phyloP scores from a whole-genome alignment of 345 rosid genomes.

The Camelina hispida region DNA sequence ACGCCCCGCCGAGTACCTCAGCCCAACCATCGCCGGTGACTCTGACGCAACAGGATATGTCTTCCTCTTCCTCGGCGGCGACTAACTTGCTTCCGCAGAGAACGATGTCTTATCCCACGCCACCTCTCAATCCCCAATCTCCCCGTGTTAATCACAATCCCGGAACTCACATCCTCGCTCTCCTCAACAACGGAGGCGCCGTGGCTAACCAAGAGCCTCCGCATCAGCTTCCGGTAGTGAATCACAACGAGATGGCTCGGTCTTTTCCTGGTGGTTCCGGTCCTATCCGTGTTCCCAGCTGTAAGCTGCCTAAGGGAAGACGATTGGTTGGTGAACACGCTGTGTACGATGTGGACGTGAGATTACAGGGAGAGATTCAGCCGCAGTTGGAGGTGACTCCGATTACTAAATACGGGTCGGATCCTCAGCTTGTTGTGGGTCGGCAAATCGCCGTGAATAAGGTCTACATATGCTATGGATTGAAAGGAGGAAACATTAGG shows the following conservation, averaged over 20 bases:
- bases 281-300: conserved; percentile 56
- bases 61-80: conserved; percentile 39
- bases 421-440: conserved; percentile 81
- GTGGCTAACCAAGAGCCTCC: conserved; percentile 44
- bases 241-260: conserved; percentile 43
- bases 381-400: conserved; percentile 93
- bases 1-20: conserved; percentile 43
- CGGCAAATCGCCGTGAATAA: conserved; percentile 84
- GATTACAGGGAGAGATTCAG: conserved; percentile 69
- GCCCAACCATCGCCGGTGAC: conserved; percentile 30
- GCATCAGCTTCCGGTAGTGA: conserved; percentile 31
- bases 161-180: conserved; percentile 77
- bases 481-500: conserved; percentile 82
- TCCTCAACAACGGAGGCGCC: conserved; percentile 46
- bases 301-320: conserved; percentile 66
- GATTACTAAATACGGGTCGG: conserved; percentile 85
- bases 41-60: conserved; percentile 12
- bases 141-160: conserved; percentile 50
- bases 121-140: conserved; percentile 46
- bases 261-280: conserved; percentile 44
- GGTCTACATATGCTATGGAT: conserved; percentile 81
- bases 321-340: conserved; percentile 58
- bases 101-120: conserved; percentile 50
- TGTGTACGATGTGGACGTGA: conserved; percentile 67
- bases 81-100: conserved; percentile 46